Conservation (phyloP, 2,329 filamentous ascomycete genomes). For the Xylariaceae sp. region DNA sequence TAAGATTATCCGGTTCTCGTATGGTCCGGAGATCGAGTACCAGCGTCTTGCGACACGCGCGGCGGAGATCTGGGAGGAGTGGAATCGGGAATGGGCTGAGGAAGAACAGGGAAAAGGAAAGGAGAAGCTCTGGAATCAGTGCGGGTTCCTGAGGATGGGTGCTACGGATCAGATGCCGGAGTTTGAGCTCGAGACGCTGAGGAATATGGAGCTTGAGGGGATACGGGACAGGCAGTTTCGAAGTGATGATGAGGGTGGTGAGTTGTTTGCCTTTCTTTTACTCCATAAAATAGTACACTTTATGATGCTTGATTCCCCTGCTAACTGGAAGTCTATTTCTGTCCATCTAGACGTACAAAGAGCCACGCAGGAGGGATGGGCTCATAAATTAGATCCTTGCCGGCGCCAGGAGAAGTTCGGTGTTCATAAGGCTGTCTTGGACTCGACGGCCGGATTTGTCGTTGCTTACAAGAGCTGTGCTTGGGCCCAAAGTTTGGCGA, state of each 20-base stretch:
- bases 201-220: conserved; percentile 26
- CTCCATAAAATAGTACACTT: background rate
- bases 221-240: conserved; percentile 24
- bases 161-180: conserved; percentile 15
- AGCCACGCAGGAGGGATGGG: conserved; percentile 20
- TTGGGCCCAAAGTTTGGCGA: conserved; percentile 35
- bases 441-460: conserved; percentile 43
- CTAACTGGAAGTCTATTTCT: too few species aligned
- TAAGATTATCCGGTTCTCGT: conserved; percentile 41
- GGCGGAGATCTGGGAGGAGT: conserved; percentile 38
- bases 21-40: conserved; percentile 42
- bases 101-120: conserved; percentile 15
- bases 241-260: conserved; percentile 22
- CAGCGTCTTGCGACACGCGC: conserved; percentile 43
- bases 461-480: conserved; percentile 30
- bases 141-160: conserved; percentile 26
- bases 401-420: conserved; percentile 24
- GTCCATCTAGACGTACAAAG: conserved; percentile 16
- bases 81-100: conserved; percentile 36
- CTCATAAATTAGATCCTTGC: conserved; percentile 33
- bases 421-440: conserved; percentile 37
- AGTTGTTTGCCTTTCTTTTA: background rate
- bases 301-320: background rate
- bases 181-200: conserved; percentile 22
- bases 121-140: conserved; percentile 24